Base-by-base conservation (phyloP, 345 rosid species). In the Corchorus olitorius region DNA sequence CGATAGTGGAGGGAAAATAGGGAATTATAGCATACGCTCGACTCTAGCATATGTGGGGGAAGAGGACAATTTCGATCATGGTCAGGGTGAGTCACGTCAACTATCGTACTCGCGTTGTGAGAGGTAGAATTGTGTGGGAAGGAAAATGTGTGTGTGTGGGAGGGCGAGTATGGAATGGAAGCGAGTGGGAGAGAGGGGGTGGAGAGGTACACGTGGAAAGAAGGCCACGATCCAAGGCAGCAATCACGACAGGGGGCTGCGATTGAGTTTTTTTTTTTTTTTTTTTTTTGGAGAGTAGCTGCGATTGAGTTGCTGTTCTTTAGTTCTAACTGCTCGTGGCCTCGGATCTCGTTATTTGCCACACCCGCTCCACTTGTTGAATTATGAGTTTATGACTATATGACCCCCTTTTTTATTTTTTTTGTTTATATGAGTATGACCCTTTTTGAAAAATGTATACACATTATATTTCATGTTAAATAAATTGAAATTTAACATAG, bases 301-400 rank as follows among this genome's bases (percentile, higher is more conserved):
- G 60, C 45, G 52, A 52, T 75, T 13, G 65, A 43, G 43, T 71
- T 67, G 46, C 27, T 55, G 62, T 58, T 56, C 41, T 65, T 78
- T 56, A 55, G 50, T 13, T 55, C 17, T 12, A 70, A 70, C 82
- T 45, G 70, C 65, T 76, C 54, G 34, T 66, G 71, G 73, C 81
- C 64, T 77, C 50, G 77, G 79, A 81, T 81, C 74, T 81, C 84
- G 79, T 64, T 70, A 34, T 53, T 53, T 39, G 33, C 70, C 76
- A 58, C 70, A 16, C 27, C 52, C 33, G 46, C 59, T 19, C 52
- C 79, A 55, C 79, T 27, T 69, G 50, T 75, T 9, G 16, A n/a
- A 41, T n/a, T 27, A 27, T 27, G 27, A 27, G 1, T 27, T 27
- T 27, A 27, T 27, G 27, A 27, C 1, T 27, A 27, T 27, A 27